Evolutionary conservation across 371 early-diverging fungal species (phyloP).

Genomic region (Haplosporangium sp.): DNA sequence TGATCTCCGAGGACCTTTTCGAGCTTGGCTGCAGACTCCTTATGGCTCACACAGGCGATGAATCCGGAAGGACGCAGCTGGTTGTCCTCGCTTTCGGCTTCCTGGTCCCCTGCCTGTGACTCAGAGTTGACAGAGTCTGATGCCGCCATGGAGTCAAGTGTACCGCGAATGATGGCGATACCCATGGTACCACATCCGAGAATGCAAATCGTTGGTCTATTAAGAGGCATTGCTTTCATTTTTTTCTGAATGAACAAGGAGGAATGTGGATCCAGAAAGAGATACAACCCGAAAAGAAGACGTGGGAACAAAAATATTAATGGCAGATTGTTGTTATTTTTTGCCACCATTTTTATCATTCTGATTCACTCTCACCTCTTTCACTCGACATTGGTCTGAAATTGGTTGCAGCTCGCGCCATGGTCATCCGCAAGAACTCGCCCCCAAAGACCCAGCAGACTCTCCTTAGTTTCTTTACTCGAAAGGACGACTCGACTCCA

Average conservation of each 20-base stretch:
- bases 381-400: too few relatives aligned
- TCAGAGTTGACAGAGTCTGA: constrained; percentile 11
- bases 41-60: constrained; percentile 58
- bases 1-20: constrained; percentile 32
- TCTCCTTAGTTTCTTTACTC: constrained; percentile 47
- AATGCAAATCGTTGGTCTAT: constrained; percentile 56
- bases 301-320: not conserved
- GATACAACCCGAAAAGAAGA: too few relatives aligned
- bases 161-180: constrained; percentile 61
- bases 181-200: constrained; percentile 69
- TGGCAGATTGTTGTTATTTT: not conserved
- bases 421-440: constrained; percentile 13
- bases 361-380: too few relatives aligned
- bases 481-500: constrained; percentile 12
- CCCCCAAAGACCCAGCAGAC: constrained; percentile 25
- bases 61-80: constrained; percentile 49
- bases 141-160: constrained; percentile 48
- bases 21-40: constrained; percentile 54
- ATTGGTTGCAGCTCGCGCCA: too few relatives aligned
- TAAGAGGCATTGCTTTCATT: constrained; percentile 34
- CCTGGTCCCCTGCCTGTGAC: not conserved
- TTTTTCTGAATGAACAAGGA: not conserved
- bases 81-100: constrained; percentile 10
- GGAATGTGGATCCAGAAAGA: too few relatives aligned
- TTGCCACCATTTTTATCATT: constrained; percentile 22